A percentile compares a stretch with the other conserved stretches of the same genome.
phyloP scores from a whole-genome alignment of 2,329 filamentous ascomycete species.

The Raffaelea albimanens region DNA sequence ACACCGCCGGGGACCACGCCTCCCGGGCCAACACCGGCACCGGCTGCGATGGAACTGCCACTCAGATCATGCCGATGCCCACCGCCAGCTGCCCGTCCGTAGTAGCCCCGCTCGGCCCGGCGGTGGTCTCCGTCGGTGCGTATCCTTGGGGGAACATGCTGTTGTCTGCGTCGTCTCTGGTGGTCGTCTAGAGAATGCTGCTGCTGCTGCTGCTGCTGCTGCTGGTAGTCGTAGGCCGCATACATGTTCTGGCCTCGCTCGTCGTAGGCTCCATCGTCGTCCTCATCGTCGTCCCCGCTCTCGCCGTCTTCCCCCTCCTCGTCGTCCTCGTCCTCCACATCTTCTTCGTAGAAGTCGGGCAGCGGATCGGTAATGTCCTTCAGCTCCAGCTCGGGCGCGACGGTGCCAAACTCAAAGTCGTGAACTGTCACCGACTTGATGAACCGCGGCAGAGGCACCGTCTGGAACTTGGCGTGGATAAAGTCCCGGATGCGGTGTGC shows the following conservation, averaged over 20 bases:
- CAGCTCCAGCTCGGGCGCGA: constrained; percentile 77
- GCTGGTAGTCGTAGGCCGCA: constrained; percentile 14
- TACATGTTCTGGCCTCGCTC: too few species aligned
- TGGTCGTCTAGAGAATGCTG: constrained; percentile 25
- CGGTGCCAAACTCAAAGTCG: constrained; percentile 81
- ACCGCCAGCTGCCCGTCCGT: constrained; percentile 11
- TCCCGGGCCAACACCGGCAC: constrained; percentile 52
- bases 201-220: constrained; percentile 22
- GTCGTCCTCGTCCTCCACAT: constrained; percentile 53
- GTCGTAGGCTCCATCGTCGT: constrained; percentile 29
- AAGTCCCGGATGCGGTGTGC: constrained; percentile 84
- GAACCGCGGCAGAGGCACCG: constrained; percentile 83
- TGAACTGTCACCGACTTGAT: constrained; percentile 94
- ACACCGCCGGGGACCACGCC: constrained; percentile 53
- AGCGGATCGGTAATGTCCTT: constrained; percentile 96
- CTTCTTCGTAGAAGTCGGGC: constrained; percentile 90
- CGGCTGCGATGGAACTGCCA: constrained; percentile 24
- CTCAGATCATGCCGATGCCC: constrained; percentile 18
- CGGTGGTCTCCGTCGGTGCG: background rate
- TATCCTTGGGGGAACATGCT: constrained; percentile 8
- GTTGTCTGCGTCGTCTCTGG: constrained; percentile 14
- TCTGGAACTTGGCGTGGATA: constrained; percentile 92
- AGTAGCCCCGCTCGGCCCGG: constrained; percentile 5
- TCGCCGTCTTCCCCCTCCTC: constrained; percentile 35
- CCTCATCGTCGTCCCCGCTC: constrained; percentile 17